These are phyloP conservation scores for Houttuynia cordata DNA, from an alignment of 164 flowering plant genomes.

Conservation along the genomic window DNA sequence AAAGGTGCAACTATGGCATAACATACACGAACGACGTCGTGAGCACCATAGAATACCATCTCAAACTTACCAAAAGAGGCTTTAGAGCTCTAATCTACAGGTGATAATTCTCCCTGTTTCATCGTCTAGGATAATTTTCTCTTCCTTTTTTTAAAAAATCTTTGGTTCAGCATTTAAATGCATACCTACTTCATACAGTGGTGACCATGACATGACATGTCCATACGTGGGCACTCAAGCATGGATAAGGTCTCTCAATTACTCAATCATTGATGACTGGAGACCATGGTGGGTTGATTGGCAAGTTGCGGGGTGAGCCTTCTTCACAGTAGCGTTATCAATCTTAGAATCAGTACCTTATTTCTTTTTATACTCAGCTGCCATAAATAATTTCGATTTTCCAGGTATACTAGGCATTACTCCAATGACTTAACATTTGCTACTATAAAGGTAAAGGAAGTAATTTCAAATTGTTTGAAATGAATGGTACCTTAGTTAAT, in stretches of 20 bases:
- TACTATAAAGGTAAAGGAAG: neutral
- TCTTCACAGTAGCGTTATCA: too few relatives aligned
- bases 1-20: neutral
- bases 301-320: slow-evolving; percentile 19
- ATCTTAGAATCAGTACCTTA: too few relatives aligned
- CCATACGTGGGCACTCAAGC: slow-evolving; percentile 11
- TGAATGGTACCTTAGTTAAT: neutral
- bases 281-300: slow-evolving; percentile 21
- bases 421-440: neutral
- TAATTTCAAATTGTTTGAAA: too few relatives aligned
- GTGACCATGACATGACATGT: slow-evolving; percentile 16
- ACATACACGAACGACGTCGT: neutral
- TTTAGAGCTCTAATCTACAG: neutral
- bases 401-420: neutral
- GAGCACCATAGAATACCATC: neutral
- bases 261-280: slow-evolving; percentile 15
- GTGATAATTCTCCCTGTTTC: neutral
- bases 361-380: neutral
- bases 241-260: slow-evolving; percentile 14
- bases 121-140: neutral
- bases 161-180: neutral
- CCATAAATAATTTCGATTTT: too few relatives aligned
- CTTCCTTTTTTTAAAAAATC: too few relatives aligned
- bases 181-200: slow-evolving; percentile 2
- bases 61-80: neutral